Conservation (phyloP, 2,329 filamentous ascomycete genomes). For the Diaporthe longicolla region DNA sequence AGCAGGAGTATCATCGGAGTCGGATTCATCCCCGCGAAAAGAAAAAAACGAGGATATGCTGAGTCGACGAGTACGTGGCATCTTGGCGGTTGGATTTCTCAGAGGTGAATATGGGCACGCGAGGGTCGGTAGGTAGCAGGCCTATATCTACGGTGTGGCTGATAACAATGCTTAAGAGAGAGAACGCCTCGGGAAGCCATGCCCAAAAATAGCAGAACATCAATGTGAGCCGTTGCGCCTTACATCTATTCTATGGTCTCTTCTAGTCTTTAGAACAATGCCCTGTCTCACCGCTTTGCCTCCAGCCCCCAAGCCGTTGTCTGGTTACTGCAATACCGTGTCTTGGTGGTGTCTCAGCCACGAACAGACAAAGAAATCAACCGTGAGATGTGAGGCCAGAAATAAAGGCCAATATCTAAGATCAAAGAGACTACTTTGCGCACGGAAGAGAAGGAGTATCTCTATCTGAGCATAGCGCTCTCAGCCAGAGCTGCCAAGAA, state of each 20-base stretch:
- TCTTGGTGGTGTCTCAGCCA: conserved; percentile 4
- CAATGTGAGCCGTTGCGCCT: not conserved
- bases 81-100: not conserved
- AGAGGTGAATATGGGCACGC: not conserved
- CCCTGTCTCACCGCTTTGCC: not conserved
- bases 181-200: no score
- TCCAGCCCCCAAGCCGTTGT: not conserved
- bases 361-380: not conserved
- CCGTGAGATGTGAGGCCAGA: not conserved
- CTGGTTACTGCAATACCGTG: not conserved
- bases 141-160: not conserved
- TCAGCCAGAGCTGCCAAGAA: not conserved
- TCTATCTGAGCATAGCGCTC: not conserved
- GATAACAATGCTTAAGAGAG: not conserved
- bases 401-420: not conserved
- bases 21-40: not conserved
- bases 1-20: no score
- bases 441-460: no score
- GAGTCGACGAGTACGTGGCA: not conserved
- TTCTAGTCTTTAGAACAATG: not conserved
- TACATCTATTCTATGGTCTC: not conserved
- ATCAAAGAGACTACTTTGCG: not conserved
- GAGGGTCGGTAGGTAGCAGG: not conserved
- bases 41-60: not conserved
- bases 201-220: not conserved